These are phyloP conservation scores for Gracilaria domingensis DNA, from an alignment of 23 red algal genomes.

Conservation along the genomic window DNA sequence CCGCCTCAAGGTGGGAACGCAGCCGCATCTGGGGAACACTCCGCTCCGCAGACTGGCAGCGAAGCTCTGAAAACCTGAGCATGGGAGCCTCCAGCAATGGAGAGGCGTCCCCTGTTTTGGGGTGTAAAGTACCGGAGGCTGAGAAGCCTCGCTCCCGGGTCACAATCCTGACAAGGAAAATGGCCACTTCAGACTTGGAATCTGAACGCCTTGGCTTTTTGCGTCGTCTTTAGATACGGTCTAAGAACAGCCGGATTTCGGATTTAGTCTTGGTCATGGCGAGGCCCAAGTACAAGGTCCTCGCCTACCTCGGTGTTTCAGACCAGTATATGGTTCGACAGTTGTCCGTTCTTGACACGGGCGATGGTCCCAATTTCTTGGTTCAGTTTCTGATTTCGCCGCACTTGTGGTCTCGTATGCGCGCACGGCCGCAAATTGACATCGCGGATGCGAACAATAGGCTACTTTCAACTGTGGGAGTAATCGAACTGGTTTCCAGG, in stretches of 20 bases:
- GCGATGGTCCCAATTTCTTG: slow-evolving; percentile 16
- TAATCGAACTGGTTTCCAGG: neutral
- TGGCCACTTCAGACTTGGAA: neutral
- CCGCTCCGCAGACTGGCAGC: neutral
- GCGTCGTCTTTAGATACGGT: neutral
- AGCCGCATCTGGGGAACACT: neutral
- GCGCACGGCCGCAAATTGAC: neutral
- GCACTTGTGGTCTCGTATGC: too few species aligned
- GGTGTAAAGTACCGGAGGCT: neutral
- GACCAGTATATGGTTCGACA: neutral
- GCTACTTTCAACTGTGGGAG: neutral
- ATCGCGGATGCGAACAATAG: slow-evolving; percentile 20
- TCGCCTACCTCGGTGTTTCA: neutral
- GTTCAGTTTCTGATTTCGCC: neutral
- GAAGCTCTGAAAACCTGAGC: neutral
- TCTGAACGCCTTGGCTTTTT: neutral
- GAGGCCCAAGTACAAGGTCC: slow-evolving; percentile 6
- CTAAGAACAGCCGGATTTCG: neutral
- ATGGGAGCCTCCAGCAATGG: neutral
- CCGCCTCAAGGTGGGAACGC: neutral
- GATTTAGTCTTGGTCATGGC: neutral
- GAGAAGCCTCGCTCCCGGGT: neutral
- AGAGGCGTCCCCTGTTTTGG: neutral
- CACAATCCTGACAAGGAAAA: neutral
- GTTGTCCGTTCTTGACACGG: slow-evolving; percentile 7